Evolutionary conservation across 2,329 filamentous ascomycete species (phyloP).

Genomic region (Colletotrichum eleusines): DNA sequence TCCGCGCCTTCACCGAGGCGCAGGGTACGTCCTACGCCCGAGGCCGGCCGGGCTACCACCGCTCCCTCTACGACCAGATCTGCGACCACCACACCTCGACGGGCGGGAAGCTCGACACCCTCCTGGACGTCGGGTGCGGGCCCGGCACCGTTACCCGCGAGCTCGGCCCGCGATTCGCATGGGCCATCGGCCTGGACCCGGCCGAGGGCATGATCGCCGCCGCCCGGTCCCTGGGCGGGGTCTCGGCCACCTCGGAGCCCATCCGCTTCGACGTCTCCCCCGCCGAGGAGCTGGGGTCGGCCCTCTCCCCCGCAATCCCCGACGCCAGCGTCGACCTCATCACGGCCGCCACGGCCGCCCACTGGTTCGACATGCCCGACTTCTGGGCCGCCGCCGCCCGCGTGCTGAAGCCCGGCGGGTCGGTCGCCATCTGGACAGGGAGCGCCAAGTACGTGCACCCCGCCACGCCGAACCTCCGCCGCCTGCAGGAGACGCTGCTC

Average conservation of each 20-base stretch:
- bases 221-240: conserved; percentile 54
- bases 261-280: conserved; percentile 57
- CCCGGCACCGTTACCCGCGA: conserved; percentile 62
- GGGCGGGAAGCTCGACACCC: conserved; percentile 55
- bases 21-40: conserved; percentile 60
- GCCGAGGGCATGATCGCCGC: conserved; percentile 65
- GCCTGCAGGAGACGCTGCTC: conserved; percentile 57
- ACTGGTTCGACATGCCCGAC: conserved; percentile 68
- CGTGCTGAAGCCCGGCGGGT: conserved; percentile 65
- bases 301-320: conserved; percentile 47
- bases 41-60: conserved; percentile 57
- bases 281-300: conserved; percentile 58
- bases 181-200: conserved; percentile 64
- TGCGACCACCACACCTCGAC: conserved; percentile 60
- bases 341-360: conserved; percentile 62
- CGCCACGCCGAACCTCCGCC: conserved; percentile 53
- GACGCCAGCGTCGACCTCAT: conserved; percentile 61
- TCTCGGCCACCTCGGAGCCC: conserved; percentile 45
- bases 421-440: conserved; percentile 63
- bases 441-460: conserved; percentile 48
- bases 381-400: conserved; percentile 63
- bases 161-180: conserved; percentile 59
- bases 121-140: conserved; percentile 69
- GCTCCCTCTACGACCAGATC: conserved; percentile 60
- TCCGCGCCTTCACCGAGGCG: conserved; percentile 57